Conservation (phyloP, 345 rosid species). For the Salix brachista region DNA sequence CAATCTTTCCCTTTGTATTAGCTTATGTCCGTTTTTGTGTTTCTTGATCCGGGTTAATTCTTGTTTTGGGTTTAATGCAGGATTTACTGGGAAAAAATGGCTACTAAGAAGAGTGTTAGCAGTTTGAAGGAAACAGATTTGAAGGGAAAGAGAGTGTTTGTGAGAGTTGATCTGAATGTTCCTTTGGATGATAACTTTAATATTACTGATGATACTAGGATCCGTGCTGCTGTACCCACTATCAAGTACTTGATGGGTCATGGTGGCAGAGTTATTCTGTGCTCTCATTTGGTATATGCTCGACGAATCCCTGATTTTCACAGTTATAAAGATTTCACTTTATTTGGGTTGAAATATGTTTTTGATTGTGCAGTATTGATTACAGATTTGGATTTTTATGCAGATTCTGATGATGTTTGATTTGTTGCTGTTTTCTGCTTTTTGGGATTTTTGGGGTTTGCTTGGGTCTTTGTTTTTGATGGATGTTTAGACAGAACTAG, state of each 20-base stretch:
- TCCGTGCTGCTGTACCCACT: conserved; percentile 39
- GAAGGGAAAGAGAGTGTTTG: conserved; percentile 68
- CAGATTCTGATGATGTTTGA: not conserved
- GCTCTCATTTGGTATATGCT: conserved; percentile 26
- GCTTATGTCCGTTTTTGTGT: not conserved
- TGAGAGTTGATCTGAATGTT: conserved; percentile 36
- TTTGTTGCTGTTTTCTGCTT: not conserved
- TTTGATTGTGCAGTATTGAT: not conserved
- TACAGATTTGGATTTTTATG: not conserved
- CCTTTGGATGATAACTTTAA: conserved; percentile 31
- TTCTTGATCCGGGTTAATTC: not conserved
- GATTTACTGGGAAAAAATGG: conserved; percentile 10
- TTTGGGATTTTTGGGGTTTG: not conserved
- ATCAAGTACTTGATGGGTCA: conserved; percentile 25
- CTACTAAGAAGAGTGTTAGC: conserved; percentile 52
- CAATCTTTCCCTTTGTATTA: not conserved
- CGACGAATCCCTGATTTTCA: not conserved
- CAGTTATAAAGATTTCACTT: not conserved
- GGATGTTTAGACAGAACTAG: not conserved
- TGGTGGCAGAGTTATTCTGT: conserved; percentile 23
- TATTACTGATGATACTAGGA: conserved; percentile 32
- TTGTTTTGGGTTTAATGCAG: not conserved
- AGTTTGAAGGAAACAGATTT: conserved; percentile 46
- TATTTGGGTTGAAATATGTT: not conserved
- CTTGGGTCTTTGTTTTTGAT: not conserved